Base-by-base conservation (phyloP, 2,329 filamentous ascomycete species). In the Trichocomaceae sp. region DNA sequence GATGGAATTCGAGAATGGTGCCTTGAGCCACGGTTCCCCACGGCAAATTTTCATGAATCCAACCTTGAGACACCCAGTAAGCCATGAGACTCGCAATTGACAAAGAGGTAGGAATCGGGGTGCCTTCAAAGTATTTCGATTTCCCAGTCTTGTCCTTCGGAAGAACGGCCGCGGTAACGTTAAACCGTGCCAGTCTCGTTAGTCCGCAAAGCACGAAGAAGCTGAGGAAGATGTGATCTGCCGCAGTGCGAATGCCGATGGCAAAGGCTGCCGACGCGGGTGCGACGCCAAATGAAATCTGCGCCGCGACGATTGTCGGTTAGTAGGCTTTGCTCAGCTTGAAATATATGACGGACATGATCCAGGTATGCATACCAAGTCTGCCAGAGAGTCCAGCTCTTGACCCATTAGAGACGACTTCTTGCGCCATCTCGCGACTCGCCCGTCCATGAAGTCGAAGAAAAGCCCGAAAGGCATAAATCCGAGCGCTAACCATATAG, bases 381-480 rank as follows among this genome's bases (percentile, higher is more conserved):
- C 93, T 54, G 93, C 93, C 47, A 99, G 79, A 6, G 92, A 97
- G 72, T 99, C 93, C 54, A 99, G 78, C 74, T 99, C 93, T 73
- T 96, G 92, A 12, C 93, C 93, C 92, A 99, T 97, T 69, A 99
- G 79, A 64, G 88, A 95, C 66, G 89, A 93, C 85, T 96, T 99
- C 75, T 90, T 87, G 70, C 93, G 84, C 93, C 93, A 97, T 61
- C 93, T 81, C 60, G 93, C 93, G 54, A 99, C 91, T 69, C 91
- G 93, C 68, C 93, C 93, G 72, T 99, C 93, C 80, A 97, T 90
- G 69, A 96, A 95, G 73, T 99, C 93, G 72, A 97, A 97, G 77
- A 97, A 96, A 12, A 97, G 78, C 5, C 90, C 91, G 57, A 96
- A 88, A 0, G 92, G 92, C 72, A 97, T 87, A 72, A 96, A 89